phyloP scores from a whole-genome alignment of 2,329 filamentous ascomycete species.

The Botrytis paeoniae region DNA sequence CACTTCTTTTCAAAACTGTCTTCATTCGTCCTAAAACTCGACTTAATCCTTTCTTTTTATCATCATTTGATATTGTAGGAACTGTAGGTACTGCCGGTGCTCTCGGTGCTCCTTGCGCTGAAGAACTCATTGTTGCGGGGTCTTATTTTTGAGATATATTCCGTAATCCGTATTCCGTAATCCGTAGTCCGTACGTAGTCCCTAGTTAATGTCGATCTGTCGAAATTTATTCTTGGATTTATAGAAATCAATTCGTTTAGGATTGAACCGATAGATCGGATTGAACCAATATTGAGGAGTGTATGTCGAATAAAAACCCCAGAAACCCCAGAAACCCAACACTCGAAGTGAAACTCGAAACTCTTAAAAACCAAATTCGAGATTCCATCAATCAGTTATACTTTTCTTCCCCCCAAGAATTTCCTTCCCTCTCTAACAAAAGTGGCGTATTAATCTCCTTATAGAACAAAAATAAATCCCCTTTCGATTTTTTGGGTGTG shows the following conservation, averaged over 20 bases:
- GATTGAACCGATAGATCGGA: background rate
- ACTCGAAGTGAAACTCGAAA: background rate
- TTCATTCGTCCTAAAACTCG: constrained; percentile 33
- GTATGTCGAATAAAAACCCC: background rate
- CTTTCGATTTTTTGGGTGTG: background rate
- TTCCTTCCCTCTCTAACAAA: background rate
- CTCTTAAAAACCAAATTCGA: background rate
- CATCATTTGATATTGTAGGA: background rate
- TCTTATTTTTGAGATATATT: background rate
- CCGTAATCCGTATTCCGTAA: background rate
- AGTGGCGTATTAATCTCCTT: constrained; percentile 18
- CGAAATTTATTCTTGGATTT: background rate
- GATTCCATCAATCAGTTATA: background rate
- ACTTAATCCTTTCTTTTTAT: constrained; percentile 33
- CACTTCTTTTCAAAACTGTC: constrained; percentile 33
- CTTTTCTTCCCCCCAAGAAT: background rate
- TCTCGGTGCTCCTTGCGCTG: constrained; percentile 25
- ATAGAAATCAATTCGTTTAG: background rate
- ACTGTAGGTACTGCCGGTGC: constrained; percentile 10
- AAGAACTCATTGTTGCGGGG: constrained; percentile 30
- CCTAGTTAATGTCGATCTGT: background rate
- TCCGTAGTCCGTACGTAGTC: background rate
- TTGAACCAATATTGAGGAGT: background rate
- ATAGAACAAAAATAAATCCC: background rate
- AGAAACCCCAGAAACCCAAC: background rate